A percentile compares a stretch with the other conserved stretches of the same genome.
Evolutionary conservation across 345 rosid genomes (phyloP).

Genomic region (Gossypium arboreum): DNA sequence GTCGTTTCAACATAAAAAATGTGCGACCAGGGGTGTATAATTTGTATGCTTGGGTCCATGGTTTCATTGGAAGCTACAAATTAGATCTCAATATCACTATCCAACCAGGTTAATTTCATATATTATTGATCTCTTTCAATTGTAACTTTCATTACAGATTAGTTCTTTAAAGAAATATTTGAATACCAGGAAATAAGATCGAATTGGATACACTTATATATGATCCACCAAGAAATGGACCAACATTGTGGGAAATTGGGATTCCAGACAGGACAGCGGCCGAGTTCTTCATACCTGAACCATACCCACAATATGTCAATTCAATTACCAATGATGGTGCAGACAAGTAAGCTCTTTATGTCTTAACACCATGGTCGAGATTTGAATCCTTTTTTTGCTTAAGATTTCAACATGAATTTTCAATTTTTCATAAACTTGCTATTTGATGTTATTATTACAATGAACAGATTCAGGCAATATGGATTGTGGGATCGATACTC

Average conservation of each 20-base stretch:
- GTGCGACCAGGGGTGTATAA: slow-evolving; percentile 58
- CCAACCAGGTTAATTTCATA: slow-evolving; percentile 40
- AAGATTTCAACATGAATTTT: neutral
- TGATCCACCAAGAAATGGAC: slow-evolving; percentile 74
- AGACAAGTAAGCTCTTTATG: slow-evolving; percentile 35
- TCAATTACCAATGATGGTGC: slow-evolving; percentile 20
- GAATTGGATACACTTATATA: slow-evolving; percentile 43
- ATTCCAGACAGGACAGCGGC: slow-evolving; percentile 68
- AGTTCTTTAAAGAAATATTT: neutral
- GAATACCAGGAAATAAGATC: slow-evolving; percentile 40
- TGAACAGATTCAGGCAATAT: slow-evolving; percentile 64
- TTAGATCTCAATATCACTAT: slow-evolving; percentile 34
- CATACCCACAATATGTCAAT: slow-evolving; percentile 49
- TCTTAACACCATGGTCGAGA: neutral
- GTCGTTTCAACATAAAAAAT: slow-evolving; percentile 53
- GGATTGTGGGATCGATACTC: slow-evolving; percentile 70
- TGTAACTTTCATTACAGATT: neutral
- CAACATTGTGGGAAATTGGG: slow-evolving; percentile 87
- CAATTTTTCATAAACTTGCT: neutral
- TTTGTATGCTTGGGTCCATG: slow-evolving; percentile 69
- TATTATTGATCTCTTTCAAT: neutral
- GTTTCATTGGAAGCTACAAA: slow-evolving; percentile 63
- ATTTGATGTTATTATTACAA: neutral
- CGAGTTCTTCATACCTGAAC: slow-evolving; percentile 65
- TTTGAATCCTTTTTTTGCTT: neutral